Conservation (phyloP, 2,329 filamentous ascomycete genomes). For the Epichloe baconii region DNA sequence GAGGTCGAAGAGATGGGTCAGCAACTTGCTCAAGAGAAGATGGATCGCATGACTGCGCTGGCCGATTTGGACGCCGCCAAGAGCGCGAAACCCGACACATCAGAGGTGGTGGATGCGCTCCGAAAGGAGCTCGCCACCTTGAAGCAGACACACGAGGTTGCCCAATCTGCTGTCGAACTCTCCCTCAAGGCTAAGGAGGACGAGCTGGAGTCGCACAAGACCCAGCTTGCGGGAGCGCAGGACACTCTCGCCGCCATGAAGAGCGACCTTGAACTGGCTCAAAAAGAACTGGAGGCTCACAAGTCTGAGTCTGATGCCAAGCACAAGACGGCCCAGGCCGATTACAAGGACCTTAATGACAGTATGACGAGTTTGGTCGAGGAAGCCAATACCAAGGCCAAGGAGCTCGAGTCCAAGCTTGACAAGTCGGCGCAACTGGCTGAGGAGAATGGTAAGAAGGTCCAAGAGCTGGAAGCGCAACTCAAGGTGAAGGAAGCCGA, state of each 20-base stretch:
- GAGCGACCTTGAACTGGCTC: constrained; percentile 32
- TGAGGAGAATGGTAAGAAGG: constrained; percentile 33
- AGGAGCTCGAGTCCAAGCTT: constrained; percentile 36
- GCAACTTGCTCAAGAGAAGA: constrained; percentile 45
- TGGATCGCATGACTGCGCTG: constrained; percentile 44
- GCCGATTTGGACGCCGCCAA: constrained; percentile 47
- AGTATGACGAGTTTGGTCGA: constrained; percentile 47
- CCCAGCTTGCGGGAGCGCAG: constrained; percentile 24
- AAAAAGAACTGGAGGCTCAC: constrained; percentile 41
- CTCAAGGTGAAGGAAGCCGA: constrained; percentile 52
- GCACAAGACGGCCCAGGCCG: constrained; percentile 41
- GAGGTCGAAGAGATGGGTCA: constrained; percentile 38
- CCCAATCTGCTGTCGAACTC: constrained; percentile 21
- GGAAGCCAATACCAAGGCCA: constrained; percentile 41
- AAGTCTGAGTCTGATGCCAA: constrained; percentile 37
- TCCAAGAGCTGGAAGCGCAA: constrained; percentile 38
- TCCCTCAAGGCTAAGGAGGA: constrained; percentile 23
- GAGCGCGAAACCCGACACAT: constrained; percentile 42
- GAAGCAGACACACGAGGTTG: constrained; percentile 33
- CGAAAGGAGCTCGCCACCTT: constrained; percentile 35
- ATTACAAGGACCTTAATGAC: constrained; percentile 51
- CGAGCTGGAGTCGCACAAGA: constrained; percentile 21
- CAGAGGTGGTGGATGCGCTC: constrained; percentile 37
- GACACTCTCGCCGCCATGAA: constrained; percentile 17
- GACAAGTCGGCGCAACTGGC: constrained; percentile 32